These are phyloP conservation scores for Ganoderma boninense DNA, from an alignment of 1,284 basidiomycete species.

Conservation along the genomic window DNA sequence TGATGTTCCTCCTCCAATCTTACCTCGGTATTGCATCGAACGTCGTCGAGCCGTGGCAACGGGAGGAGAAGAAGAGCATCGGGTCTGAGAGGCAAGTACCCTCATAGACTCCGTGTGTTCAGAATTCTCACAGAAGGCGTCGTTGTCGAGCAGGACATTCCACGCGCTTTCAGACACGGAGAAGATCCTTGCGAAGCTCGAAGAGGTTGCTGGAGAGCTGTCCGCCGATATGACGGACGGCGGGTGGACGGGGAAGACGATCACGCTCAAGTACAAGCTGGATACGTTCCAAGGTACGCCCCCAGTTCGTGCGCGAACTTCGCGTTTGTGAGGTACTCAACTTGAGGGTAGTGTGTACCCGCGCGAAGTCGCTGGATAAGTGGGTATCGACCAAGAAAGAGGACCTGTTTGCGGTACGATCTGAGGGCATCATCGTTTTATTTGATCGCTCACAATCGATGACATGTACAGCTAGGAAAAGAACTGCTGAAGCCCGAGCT, in stretches of 20 bases:
- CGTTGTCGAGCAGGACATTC: constrained; percentile 68
- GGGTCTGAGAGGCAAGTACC: constrained; percentile 80
- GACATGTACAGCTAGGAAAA: constrained; percentile 68
- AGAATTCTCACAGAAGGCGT: neutral
- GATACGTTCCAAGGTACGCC: constrained; percentile 77
- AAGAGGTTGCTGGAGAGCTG: constrained; percentile 82
- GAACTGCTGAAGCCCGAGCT: constrained; percentile 84
- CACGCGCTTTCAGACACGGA: constrained; percentile 67
- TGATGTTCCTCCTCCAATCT: constrained; percentile 75
- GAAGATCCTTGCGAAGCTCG: constrained; percentile 77
- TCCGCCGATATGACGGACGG: constrained; percentile 76
- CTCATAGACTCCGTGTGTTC: neutral
- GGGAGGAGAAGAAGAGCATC: constrained; percentile 89
- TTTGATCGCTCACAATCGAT: no score
- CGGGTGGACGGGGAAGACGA: constrained; percentile 79
- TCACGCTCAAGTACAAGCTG: constrained; percentile 84
- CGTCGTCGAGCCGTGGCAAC: constrained; percentile 72
- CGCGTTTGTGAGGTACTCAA: neutral
- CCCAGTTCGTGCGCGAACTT: neutral
- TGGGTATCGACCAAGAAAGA: constrained; percentile 80
- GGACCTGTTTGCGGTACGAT: constrained; percentile 78
- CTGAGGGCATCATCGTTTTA: neutral
- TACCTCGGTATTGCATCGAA: constrained; percentile 90
- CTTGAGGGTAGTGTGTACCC: constrained; percentile 75
- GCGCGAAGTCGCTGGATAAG: constrained; percentile 79